Conservation (phyloP, 768 basidiomycete genomes). For the Pleurotus platypus region DNA sequence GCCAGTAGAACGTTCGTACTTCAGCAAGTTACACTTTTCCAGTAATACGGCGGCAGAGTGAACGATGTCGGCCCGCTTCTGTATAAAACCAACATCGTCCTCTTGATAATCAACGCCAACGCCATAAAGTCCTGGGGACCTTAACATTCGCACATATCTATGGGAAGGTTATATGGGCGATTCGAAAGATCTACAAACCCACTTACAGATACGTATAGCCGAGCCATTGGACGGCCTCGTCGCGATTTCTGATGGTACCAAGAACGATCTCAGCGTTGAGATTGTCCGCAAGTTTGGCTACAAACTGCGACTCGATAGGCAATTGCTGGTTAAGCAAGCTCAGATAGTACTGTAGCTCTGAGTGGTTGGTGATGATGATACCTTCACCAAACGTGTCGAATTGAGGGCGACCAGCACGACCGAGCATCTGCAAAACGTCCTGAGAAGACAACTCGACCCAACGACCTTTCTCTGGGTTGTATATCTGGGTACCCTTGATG, state of each 20-base stretch:
- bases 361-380: constrained; percentile 97
- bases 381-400: constrained; percentile 98
- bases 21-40: constrained; percentile 92
- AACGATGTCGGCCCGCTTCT: constrained; percentile 91
- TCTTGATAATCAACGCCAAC: constrained; percentile 90
- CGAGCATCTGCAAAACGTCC: constrained; percentile 98
- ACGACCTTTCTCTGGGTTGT: constrained; percentile 97
- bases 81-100: constrained; percentile 76
- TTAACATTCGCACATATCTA: constrained; percentile 94
- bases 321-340: constrained; percentile 95
- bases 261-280: constrained; percentile 96
- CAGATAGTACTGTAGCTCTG: constrained; percentile 95
- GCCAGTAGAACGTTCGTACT: constrained; percentile 87
- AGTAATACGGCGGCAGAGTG: constrained; percentile 92
- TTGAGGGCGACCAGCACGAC: constrained; percentile 94
- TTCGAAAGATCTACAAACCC: constrained; percentile 10
- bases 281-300: constrained; percentile 89
- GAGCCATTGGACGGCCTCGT: constrained; percentile 97
- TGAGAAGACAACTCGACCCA: constrained; percentile 96
- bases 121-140: constrained; percentile 81
- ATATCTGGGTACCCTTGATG: constrained; percentile 99
- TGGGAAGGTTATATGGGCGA: constrained; percentile 2
- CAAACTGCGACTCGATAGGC: constrained; percentile 95
- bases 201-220: constrained; percentile 91
- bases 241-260: constrained; percentile 90